These are phyloP conservation scores for Diaporthe nobilis DNA, from an alignment of 2,329 filamentous ascomycete species.

Conservation along the genomic window DNA sequence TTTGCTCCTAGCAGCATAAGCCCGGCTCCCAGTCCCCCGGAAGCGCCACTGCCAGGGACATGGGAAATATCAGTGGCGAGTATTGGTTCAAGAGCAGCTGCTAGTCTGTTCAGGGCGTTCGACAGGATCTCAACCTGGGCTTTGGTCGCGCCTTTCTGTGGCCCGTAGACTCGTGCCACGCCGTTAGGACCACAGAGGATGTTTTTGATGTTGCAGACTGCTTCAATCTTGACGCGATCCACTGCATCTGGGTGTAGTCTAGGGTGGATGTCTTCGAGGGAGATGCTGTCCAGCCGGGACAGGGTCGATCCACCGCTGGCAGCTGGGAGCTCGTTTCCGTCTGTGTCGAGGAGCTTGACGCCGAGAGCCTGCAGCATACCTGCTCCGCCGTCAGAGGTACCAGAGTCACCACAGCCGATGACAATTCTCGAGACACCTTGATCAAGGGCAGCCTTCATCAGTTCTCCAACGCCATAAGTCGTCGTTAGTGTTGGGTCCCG, in stretches of 20 bases:
- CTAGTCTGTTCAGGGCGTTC: background rate
- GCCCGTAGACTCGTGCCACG: constrained; percentile 65
- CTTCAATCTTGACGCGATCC: constrained; percentile 60
- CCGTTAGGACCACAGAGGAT: constrained; percentile 63
- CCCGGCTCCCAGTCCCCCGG: constrained; percentile 66
- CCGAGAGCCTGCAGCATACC: constrained; percentile 69
- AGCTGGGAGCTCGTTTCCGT: background rate
- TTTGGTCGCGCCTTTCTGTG: constrained; percentile 64
- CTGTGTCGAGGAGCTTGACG: constrained; percentile 56
- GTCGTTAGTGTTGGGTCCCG: constrained; percentile 64
- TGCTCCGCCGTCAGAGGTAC: constrained; percentile 66
- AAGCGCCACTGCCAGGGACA: constrained; percentile 64
- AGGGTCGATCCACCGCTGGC: background rate
- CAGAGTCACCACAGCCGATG: constrained; percentile 67
- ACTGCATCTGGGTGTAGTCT: background rate
- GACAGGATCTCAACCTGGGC: constrained; percentile 42
- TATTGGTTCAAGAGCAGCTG: constrained; percentile 41
- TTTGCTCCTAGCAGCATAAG: constrained; percentile 62
- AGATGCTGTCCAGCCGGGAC: background rate
- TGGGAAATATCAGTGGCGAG: constrained; percentile 54
- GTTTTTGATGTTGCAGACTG: constrained; percentile 66
- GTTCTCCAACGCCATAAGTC: constrained; percentile 65
- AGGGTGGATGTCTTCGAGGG: background rate
- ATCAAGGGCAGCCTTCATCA: constrained; percentile 50
- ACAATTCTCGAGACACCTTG: constrained; percentile 50